phyloP scores from a whole-genome alignment of 2,329 filamentous ascomycete genomes.

The Verticillium dahliae region DNA sequence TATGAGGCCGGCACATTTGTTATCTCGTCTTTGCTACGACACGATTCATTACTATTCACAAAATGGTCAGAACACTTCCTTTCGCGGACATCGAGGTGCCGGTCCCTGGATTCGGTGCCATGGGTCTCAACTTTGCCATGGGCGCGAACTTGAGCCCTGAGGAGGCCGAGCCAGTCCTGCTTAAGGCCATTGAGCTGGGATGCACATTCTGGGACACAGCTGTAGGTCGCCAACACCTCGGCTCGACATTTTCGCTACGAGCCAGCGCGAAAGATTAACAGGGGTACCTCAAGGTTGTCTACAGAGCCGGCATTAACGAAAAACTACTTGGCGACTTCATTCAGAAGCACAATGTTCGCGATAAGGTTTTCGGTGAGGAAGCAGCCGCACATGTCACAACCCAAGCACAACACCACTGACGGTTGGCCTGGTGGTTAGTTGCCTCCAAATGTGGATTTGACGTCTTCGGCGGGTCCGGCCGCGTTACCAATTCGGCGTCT shows the following conservation, averaged over 20 bases:
- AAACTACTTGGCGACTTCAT: conserved; percentile 42
- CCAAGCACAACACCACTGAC: neutral
- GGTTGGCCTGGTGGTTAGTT: conserved; percentile 19
- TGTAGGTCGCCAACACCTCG: conserved; percentile 17
- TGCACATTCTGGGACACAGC: conserved; percentile 40
- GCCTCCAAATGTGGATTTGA: conserved; percentile 39
- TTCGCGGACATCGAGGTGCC: conserved; percentile 31
- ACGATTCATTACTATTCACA: neutral
- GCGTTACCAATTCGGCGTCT: conserved; percentile 32
- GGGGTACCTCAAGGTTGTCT: conserved; percentile 28
- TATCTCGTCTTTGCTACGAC: no score
- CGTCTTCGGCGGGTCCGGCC: conserved; percentile 21
- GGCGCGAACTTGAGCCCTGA: conserved; percentile 33
- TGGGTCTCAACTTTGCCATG: conserved; percentile 37
- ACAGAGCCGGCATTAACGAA: conserved; percentile 38
- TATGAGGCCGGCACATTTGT: no score
- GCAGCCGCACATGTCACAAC: no score
- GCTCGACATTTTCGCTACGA: no score
- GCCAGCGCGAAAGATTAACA: neutral
- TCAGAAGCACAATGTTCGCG: conserved; percentile 38
- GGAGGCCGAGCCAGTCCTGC: conserved; percentile 38
- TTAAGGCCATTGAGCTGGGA: conserved; percentile 39
- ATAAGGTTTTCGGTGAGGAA: conserved; percentile 36
- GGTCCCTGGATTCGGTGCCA: conserved; percentile 39
- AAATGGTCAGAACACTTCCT: conserved; percentile 32